These are phyloP conservation scores for Eucalyptus pauciflora DNA, from an alignment of 345 rosid species.

Conservation along the genomic window DNA sequence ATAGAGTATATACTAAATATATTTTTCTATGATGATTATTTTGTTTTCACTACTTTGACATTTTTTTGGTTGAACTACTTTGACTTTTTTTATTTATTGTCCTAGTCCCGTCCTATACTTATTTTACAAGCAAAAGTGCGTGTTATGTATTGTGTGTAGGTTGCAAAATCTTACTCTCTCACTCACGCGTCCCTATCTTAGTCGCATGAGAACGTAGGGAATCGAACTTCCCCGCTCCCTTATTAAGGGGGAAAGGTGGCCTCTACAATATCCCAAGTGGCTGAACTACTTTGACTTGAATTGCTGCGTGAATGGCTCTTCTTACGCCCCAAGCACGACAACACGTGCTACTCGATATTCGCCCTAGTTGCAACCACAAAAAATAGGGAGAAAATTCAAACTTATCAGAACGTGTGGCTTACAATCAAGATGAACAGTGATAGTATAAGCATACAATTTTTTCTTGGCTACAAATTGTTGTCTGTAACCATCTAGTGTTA, in stretches of 20 bases:
- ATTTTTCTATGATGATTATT: not conserved
- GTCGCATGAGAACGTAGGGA: accelerated
- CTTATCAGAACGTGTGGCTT: not conserved
- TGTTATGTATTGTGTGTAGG: no score
- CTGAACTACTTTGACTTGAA: not conserved
- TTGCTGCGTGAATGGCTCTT: not conserved
- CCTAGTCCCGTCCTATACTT: not conserved
- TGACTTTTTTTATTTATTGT: no score
- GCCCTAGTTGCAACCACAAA: not conserved
- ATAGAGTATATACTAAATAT: not conserved
- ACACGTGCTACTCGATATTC: not conserved
- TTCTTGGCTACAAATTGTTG: not conserved
- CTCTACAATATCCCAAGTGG: no score
- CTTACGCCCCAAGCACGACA: not conserved
- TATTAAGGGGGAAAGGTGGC: no score
- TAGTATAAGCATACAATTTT: not conserved
- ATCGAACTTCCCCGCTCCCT: no score
- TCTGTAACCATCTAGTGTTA: not conserved
- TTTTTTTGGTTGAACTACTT: not conserved
- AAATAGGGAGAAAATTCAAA: not conserved
- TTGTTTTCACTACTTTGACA: not conserved
- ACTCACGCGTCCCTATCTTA: no score
- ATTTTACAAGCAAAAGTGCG: accelerated
- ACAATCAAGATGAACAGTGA: not conserved
- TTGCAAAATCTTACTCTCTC: no score